Evolutionary conservation across 345 rosid species (phyloP), one percentile per base, ranked within the genome.

Genomic region (Eucalyptus caleyi): DNA sequence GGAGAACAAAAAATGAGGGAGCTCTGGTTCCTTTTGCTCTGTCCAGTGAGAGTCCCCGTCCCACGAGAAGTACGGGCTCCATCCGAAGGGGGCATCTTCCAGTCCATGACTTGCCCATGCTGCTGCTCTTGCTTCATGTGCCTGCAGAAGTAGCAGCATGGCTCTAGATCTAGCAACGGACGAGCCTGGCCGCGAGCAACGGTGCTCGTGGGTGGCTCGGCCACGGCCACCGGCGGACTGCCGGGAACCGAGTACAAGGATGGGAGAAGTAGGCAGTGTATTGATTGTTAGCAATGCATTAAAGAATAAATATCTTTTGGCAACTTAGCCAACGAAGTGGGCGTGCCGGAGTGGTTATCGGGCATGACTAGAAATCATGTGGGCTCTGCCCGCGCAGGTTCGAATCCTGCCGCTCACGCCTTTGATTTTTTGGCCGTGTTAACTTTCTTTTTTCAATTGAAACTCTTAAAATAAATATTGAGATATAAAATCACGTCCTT

Each of bases 361-460:
- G 96, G 97, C 98, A 95, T 96, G 96, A 95, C 98, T 95, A 96
- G 97, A 96, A 96, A 95, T 96, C 96, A 96, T 95, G 97, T 96
- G 97, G 97, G 96, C 98, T 95, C 44, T 94, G 97, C 97, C 94
- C 96, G 96, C 97, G 96, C 96, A 95, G 96, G 96, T 95, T 95
- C 96, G 97, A 95, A 94, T 96, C 96, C 96, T 94, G 93, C 96
- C 95, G 95, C 90, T 42, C 95, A 94, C 95, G 95, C 14, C 6
- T 19, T 18, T 18, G 11, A 5, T 2, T 18, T 72, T 37, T 1
- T 0, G 15, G 8, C 3, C 0, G 32, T 60, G 3, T 60, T 60
- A 27, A 27, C 3, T 27, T 12, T 60, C 0, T 60, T 60, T n/a
- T 19, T 69, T 67, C 18, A 32, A 32, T 67, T 67, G 16, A 8